phyloP scores from a whole-genome alignment of 345 rosid genomes.

The Salix viminalis region DNA sequence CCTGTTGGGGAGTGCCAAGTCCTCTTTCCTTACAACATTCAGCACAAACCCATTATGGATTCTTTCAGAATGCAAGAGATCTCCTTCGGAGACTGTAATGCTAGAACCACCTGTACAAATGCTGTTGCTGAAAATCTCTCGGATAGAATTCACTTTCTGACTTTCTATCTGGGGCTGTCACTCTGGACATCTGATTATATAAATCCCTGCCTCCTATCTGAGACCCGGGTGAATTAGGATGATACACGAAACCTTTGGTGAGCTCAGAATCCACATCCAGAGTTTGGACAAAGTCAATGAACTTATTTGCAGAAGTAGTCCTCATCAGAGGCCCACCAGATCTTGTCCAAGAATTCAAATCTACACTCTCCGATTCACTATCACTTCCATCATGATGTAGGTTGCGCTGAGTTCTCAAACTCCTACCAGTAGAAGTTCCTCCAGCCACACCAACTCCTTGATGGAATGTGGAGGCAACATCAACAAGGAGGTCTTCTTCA shows the following conservation, averaged over 20 bases:
- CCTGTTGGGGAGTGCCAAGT: constrained; percentile 38
- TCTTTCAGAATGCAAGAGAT: constrained; percentile 74
- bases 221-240: constrained; percentile 41
- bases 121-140: constrained; percentile 35
- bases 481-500: constrained; percentile 56
- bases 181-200: constrained; percentile 33
- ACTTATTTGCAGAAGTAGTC: constrained; percentile 78
- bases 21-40: constrained; percentile 65
- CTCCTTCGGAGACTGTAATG: constrained; percentile 71
- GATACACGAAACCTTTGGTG: constrained; percentile 39
- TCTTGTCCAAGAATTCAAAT: constrained; percentile 83
- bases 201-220: constrained; percentile 45
- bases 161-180: constrained; percentile 40
- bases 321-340: constrained; percentile 98
- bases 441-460: constrained; percentile 41
- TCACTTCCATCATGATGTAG: constrained; percentile 71
- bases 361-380: constrained; percentile 71
- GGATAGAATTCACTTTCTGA: constrained; percentile 44
- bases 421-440: constrained; percentile 42
- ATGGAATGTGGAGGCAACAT: constrained; percentile 39
- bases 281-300: constrained; percentile 68
- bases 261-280: constrained; percentile 57
- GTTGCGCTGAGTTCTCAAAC: constrained; percentile 30
- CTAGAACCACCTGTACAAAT: constrained; percentile 36
- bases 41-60: constrained; percentile 64